Conservation (phyloP, 169 alveolate species). For the Plasmodium inui region DNA sequence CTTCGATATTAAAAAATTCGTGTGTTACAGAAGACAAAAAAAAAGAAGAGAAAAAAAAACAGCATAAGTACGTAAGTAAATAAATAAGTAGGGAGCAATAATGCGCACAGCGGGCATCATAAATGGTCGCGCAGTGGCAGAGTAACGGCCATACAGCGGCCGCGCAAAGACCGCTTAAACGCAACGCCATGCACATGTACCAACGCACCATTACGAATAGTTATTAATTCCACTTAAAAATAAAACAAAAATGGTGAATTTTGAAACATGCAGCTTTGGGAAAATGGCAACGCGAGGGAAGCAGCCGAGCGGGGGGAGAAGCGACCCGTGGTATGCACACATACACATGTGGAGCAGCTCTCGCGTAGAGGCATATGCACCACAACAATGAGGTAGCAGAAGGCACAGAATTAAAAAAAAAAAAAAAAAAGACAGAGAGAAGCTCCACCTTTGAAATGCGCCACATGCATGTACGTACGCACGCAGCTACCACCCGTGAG, state of each 20-base stretch:
- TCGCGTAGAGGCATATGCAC: not conserved
- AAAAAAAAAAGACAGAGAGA: constrained; percentile 1
- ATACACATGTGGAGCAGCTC: not conserved
- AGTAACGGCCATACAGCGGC: not conserved
- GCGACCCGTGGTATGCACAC: not conserved
- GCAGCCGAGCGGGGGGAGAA: not conserved
- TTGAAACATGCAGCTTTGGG: not conserved
- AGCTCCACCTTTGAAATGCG: not conserved
- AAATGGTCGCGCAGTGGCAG: not conserved
- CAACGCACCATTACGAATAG: constrained; percentile 16
- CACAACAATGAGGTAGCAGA: not conserved
- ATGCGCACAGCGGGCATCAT: constrained; percentile 11
- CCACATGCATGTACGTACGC: not conserved
- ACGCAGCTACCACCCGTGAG: not conserved
- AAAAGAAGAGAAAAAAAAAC: constrained; percentile 18
- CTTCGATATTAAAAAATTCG: constrained; percentile 28
- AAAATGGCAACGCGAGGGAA: not conserved
- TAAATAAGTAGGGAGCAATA: not conserved
- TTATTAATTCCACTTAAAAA: constrained; percentile 44
- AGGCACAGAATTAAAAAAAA: constrained; percentile 1
- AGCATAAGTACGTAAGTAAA: not conserved
- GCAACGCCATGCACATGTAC: constrained; percentile 11
- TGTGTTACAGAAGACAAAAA: constrained; percentile 30
- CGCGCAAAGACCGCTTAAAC: not conserved
- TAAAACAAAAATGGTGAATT: constrained; percentile 44